phyloP scores from a whole-genome alignment of 2,329 filamentous ascomycete species.

The Pestalotiopsis sp. region DNA sequence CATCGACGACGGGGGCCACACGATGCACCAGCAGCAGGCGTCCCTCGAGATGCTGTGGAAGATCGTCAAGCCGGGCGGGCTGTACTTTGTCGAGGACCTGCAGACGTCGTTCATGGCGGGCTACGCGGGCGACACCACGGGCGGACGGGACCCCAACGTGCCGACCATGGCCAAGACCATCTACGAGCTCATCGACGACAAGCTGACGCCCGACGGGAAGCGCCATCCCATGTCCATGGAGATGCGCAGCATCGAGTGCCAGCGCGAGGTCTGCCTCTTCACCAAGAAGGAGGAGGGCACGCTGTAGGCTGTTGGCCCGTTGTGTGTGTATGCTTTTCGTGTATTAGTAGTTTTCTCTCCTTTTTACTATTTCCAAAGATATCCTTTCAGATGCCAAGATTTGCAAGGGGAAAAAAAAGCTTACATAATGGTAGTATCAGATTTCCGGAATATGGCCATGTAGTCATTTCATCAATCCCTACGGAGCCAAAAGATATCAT shows the following conservation, averaged over 20 bases:
- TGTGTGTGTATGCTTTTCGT: not conserved
- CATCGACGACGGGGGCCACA: constrained; percentile 41
- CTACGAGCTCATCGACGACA: constrained; percentile 28
- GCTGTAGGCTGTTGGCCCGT: not conserved
- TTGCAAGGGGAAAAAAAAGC: no score
- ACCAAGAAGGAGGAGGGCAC: constrained; percentile 23
- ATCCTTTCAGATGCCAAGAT: no score
- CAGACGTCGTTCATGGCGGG: constrained; percentile 28
- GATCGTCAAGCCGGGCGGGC: constrained; percentile 36
- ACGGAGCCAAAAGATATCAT: not conserved
- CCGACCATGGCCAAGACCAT: constrained; percentile 30
- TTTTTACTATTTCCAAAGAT: not conserved
- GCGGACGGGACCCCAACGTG: constrained; percentile 21
- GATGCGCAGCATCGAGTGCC: constrained; percentile 31
- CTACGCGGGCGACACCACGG: constrained; percentile 27
- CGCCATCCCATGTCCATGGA: constrained; percentile 25
- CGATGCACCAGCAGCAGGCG: constrained; percentile 39
- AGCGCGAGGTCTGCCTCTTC: constrained; percentile 31
- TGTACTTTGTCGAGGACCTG: constrained; percentile 39
- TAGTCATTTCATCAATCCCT: not conserved
- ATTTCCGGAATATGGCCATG: no score
- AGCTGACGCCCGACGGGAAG: constrained; percentile 20
- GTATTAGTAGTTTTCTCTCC: not conserved
- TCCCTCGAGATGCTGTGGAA: constrained; percentile 38
- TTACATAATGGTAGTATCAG: no score